A percentile compares a stretch with the other conserved stretches of the same genome.
Evolutionary conservation across 148 eudicot species (phyloP).

Genomic region (Polygonum aviculare): DNA sequence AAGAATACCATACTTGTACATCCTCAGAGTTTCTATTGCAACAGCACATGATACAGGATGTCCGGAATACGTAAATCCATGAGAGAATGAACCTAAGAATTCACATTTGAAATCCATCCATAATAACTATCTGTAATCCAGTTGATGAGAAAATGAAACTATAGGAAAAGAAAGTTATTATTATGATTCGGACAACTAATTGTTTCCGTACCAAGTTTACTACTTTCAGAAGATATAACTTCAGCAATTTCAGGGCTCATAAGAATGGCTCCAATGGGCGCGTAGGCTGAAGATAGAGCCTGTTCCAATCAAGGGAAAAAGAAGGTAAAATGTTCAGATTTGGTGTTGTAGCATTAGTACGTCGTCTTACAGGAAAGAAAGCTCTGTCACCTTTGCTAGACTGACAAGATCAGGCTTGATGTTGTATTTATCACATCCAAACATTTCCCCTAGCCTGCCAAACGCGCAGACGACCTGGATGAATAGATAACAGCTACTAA

Average conservation of each 20-base stretch:
- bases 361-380: not conserved
- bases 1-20: constrained; percentile 67
- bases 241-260: constrained; percentile 78
- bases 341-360: not conserved
- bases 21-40: constrained; percentile 75
- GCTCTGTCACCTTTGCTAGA: constrained; percentile 58
- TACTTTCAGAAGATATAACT: constrained; percentile 76
- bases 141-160: not conserved
- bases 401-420: constrained; percentile 94
- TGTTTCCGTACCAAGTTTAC: constrained; percentile 60
- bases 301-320: constrained; percentile 15
- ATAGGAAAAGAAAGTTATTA: not conserved
- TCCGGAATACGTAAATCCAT: constrained; percentile 96
- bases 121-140: not conserved
- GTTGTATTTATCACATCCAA: constrained; percentile 84
- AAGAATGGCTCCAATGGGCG: constrained; percentile 96
- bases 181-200: not conserved
- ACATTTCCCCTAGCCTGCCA: constrained; percentile 96
- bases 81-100: constrained; percentile 59
- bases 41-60: constrained; percentile 97
- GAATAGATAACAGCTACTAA: not conserved
- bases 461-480: constrained; percentile 80
- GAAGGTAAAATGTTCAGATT: not conserved
- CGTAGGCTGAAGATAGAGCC: constrained; percentile 92
- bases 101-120: not conserved